Base-by-base conservation (phyloP, 2,329 filamentous ascomycete species). In the Colletotrichum incanum region DNA sequence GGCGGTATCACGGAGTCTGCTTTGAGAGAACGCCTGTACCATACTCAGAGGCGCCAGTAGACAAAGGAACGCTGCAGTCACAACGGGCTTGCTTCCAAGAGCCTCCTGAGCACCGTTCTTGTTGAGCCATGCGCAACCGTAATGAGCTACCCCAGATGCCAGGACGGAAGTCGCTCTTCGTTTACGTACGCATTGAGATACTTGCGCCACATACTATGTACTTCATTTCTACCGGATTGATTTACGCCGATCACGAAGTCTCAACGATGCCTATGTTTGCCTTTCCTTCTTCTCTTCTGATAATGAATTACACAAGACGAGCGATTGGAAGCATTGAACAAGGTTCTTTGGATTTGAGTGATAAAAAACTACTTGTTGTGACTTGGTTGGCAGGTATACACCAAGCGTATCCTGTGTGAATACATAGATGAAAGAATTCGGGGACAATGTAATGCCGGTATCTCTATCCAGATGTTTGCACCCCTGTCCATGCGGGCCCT, bases 21-120 rank as follows among this genome's bases (percentile, higher is more conserved):
- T 3, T 28, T 63, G 5, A 59, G 52, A 56, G 72, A 65, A n/a
- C 69, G 72, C 39, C 62, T 72, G 54, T 72, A 64, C 26, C 63
- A 68, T 37, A 28, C 63, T 28, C 3, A 55, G 8, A 60, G 68
- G n/a, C 70, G 67, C 37, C 59, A 71, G 39, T 71, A 72, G 41
- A 61, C 12, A 61, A 20, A 8, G 18, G 52, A 9, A 31, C 28
- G 14, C 39, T 37, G 26, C 14, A 34, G n/a, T 26, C 5, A 39
- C 11, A 20, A 26, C 16, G n/a, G 34, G 3, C 37, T 16, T n/a
- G 2, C 20, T 34, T 16, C n/a, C 8, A 41, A 20, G 3, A 20
- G 5, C 16, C 45, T 5, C n/a, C 11, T 28, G 16, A 8, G 23
- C 14, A 7, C 11, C n/a, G 6, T 26, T 39, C n/a, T 16, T 9